Evolutionary conservation across 805 yeast species (phyloP), one percentile per base, ranked within the genome.

Genomic region (Candida maltosa): DNA sequence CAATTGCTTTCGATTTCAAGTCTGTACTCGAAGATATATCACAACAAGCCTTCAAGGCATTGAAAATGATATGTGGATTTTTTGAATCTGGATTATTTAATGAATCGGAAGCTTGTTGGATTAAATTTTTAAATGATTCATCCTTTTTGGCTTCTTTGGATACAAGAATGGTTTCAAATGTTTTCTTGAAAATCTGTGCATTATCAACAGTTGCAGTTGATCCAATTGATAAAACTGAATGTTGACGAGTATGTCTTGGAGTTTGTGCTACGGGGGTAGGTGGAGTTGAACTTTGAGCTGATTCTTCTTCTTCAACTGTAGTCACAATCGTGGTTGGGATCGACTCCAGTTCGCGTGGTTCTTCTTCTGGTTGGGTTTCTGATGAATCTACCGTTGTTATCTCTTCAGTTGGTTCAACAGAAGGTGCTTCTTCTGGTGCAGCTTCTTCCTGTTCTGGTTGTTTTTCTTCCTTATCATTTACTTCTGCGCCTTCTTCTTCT

Each of bases 1-100:
- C 97, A 44, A 91, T 69, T 1, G 97, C 87, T 29, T 74, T 69
- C 12, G 82, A 71, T 47, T 84, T 83, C 29, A 86, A 71, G 10
- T 78, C 87, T 23, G 70, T 68, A 39, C 74, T 77, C n/a, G n/a
- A n/a, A 18, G 78, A 65, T 9, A 81, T 71, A 48, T 87, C 87
- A 55, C 94, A 86, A 4, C 87, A 76, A 8, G 79, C 57, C 49
- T 87, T 74, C 48, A 91, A 68, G 0, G 96, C 85, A 39, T 85
- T 91, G 54, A 88, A 86, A 9, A 91, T 70, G n/a, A 73, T 58
- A 19, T 60, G 63, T 23, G 74, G 70, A 17, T 69, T 65, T 14
- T 73, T 71, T 14, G 71, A 48, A 26, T 55, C 60, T 6, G 62
- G 54, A 14, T 60, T 56, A 23, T 65, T 58, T 32, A 76, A 52